phyloP scores from a whole-genome alignment of 192 early-diverging fungal genomes.

The Lobosporangium transversale region DNA sequence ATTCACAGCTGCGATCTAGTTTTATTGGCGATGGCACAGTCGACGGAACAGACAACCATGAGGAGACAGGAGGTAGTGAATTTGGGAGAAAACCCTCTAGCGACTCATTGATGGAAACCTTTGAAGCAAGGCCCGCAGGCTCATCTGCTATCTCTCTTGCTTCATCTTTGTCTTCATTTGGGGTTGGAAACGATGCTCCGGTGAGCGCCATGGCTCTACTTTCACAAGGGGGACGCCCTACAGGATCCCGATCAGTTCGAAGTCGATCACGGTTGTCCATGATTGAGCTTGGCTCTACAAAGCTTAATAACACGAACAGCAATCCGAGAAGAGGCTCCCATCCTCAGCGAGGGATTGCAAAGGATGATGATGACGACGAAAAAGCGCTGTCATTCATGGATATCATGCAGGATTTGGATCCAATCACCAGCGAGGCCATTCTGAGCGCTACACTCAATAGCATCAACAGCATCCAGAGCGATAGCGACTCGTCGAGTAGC shows the following conservation, averaged over 20 bases:
- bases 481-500: neutral
- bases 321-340: constrained; percentile 1
- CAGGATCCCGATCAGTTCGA: neutral
- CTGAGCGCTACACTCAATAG: constrained; percentile 5
- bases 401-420: constrained; percentile 10
- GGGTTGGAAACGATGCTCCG: neutral
- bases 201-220: too few relatives aligned
- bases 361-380: neutral
- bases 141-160: constrained; percentile 19
- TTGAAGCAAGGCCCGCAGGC: constrained; percentile 1
- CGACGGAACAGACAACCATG: neutral
- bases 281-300: neutral
- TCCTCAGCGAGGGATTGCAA: neutral
- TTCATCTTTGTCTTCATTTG: constrained; percentile 9
- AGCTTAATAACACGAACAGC: too few relatives aligned
- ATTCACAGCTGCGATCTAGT: constrained; percentile 18
- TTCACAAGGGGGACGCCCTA: too few relatives aligned
- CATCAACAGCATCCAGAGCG: neutral
- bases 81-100: constrained; percentile 8
- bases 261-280: constrained; percentile 1
- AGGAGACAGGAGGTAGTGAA: too few relatives aligned
- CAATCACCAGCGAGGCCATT: neutral
- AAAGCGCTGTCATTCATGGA: constrained; percentile 10
- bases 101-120: constrained; percentile 3
- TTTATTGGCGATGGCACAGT: constrained; percentile 26